Percentiles rank a stretch among this genome's conserved stretches.
Evolutionary conservation across 192 early-diverging fungal species (phyloP).

Genomic region (Coemansia sp.): DNA sequence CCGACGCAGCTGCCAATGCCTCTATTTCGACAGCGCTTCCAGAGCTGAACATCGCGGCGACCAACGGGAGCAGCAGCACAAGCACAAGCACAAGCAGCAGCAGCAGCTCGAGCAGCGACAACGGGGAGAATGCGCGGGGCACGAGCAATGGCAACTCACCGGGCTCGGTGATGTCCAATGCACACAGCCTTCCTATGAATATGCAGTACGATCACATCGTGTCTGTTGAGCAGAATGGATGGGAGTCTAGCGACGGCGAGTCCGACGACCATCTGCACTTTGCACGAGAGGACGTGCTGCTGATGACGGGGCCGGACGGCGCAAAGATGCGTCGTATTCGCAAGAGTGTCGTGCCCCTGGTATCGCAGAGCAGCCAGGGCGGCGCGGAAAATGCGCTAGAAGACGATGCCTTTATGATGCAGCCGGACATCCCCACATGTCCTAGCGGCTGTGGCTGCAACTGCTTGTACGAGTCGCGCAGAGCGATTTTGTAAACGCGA

Average conservation of each 20-base stretch:
- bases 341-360: background rate
- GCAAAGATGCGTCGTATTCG: background rate
- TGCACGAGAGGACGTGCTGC: background rate
- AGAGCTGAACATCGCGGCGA: background rate
- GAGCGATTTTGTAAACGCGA: conserved; percentile 22
- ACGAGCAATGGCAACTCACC: background rate
- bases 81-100: background rate
- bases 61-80: background rate
- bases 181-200: background rate
- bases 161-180: background rate
- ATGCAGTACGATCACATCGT: too few species aligned
- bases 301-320: background rate
- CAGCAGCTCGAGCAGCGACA: conserved; percentile 7
- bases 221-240: background rate
- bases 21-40: background rate
- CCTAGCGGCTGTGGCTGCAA: conserved; percentile 48
- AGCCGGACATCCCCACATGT: conserved; percentile 37
- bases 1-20: background rate
- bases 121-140: background rate
- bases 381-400: background rate
- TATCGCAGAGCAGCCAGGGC: background rate
- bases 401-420: conserved; percentile 13
- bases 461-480: conserved; percentile 34
- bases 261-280: conserved; percentile 30
- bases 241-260: conserved; percentile 28